These are phyloP conservation scores for Starmerella bacillaris DNA, from an alignment of 805 yeast genomes.

Conservation along the genomic window DNA sequence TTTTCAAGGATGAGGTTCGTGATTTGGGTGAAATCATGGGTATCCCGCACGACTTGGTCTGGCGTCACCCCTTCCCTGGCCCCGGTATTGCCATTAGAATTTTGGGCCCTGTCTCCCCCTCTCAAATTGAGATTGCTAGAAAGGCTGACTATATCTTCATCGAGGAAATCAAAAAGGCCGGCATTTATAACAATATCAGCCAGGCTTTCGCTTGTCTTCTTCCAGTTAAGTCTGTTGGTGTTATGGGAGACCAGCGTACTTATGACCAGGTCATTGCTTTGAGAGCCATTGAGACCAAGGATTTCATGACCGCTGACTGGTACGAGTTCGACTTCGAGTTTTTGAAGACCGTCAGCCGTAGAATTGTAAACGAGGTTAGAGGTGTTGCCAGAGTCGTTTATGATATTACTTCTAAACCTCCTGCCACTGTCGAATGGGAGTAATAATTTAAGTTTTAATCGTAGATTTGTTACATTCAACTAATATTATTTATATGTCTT, in stretches of 20 bases:
- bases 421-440: constrained; percentile 99
- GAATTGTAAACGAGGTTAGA: constrained; percentile 95
- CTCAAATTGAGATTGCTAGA: constrained; percentile 89
- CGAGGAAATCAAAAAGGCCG: constrained; percentile 86
- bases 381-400: constrained; percentile 99
- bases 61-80: constrained; percentile 99
- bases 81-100: constrained; percentile 99
- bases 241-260: constrained; percentile 98
- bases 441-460: no score
- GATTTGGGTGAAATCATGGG: constrained; percentile 86
- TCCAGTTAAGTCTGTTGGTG: constrained; percentile 98
- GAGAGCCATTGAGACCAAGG: constrained; percentile 93
- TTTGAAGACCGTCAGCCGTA: constrained; percentile 79
- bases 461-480: no score
- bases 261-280: constrained; percentile 98
- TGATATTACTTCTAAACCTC: constrained; percentile 97
- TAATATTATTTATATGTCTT: no score
- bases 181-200: constrained; percentile 77
- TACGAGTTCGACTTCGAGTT: constrained; percentile 78
- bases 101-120: constrained; percentile 85
- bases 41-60: constrained; percentile 88
- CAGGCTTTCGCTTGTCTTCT: constrained; percentile 95
- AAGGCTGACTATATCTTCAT: constrained; percentile 93
- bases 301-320: constrained; percentile 99
- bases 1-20: constrained; percentile 98